These are phyloP conservation scores for Teratosphaeria destructans DNA, from an alignment of 2,329 filamentous ascomycete genomes.

Conservation along the genomic window DNA sequence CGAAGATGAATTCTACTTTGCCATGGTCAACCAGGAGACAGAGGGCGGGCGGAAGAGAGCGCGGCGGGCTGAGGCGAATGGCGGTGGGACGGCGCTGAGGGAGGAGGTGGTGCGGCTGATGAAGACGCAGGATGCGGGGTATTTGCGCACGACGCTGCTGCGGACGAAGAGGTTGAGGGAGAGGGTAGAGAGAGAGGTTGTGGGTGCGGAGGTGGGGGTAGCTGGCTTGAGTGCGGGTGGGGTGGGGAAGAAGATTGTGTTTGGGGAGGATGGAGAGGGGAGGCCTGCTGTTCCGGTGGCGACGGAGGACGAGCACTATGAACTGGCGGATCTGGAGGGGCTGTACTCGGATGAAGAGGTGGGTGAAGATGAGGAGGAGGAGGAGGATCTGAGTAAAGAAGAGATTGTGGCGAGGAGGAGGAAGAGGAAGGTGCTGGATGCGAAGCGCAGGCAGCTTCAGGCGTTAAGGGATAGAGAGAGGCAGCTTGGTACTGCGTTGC, in stretches of 20 bases:
- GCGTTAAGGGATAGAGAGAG: constrained; percentile 44
- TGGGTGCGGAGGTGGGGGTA: constrained; percentile 29
- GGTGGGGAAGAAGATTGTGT: constrained; percentile 26
- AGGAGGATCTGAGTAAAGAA: constrained; percentile 15
- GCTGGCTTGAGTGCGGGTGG: neutral
- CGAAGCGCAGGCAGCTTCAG: constrained; percentile 39
- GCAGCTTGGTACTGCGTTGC: constrained; percentile 45
- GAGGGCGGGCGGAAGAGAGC: constrained; percentile 36
- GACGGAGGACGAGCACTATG: constrained; percentile 2
- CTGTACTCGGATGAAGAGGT: constrained; percentile 9
- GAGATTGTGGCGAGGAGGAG: constrained; percentile 33
- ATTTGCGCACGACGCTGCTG: constrained; percentile 49
- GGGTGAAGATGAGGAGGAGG: constrained; percentile 15
- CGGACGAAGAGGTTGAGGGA: constrained; percentile 44
- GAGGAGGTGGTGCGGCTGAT: constrained; percentile 52
- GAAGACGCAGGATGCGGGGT: constrained; percentile 56
- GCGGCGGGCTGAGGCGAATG: constrained; percentile 35
- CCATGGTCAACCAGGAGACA: constrained; percentile 47
- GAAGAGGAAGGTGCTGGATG: constrained; percentile 41
- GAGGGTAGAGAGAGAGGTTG: constrained; percentile 32
- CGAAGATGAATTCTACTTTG: constrained; percentile 57
- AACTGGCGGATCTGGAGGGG: constrained; percentile 2
- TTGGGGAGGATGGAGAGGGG: constrained; percentile 25
- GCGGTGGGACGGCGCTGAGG: constrained; percentile 31
- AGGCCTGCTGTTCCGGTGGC: constrained; percentile 2